Base-by-base conservation (phyloP, 495 filamentous ascomycete species). In the Xylaria longipes region DNA sequence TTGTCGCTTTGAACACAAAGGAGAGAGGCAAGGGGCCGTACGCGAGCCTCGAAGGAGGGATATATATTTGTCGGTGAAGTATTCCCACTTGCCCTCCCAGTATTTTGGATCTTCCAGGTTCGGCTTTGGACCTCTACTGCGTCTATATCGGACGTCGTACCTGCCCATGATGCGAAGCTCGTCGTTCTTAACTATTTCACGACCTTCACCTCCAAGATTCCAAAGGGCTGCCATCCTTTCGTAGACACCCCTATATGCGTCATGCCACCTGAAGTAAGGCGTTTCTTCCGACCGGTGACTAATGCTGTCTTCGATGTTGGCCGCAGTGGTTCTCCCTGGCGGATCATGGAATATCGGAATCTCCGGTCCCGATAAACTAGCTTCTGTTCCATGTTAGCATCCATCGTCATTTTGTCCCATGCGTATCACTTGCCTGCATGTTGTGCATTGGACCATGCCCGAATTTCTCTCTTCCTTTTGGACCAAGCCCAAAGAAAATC, bases 151-250 rank as follows among this genome's bases (percentile, higher is more conserved):
- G 3, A 63, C 60, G 14, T 63, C 37, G 5, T 63, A 29, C 4
- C 1, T 5, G 37, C 3, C 37, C 1, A 63, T 7, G 37, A 63
- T 43, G 3, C 37, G 60, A 7, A 63, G 60, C 22, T 63, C 60
- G 37, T 63, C 60, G 22, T 27, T 63, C 29, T 0, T 29, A 17
- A 63, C 37, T 4, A 43, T 43, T 43, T 63, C 60, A 15, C 60
- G 37, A 17, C 37, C 60, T 43, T 63, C 37, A 1, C 37, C 60
- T 63, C 60, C 60, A 29, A 63, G 37, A 8, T 43, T 2, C 60
- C 60, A 63, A 43, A 63, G 60, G 22, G 37, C 60, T 43, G 22
- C 37, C 60, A 63, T 63, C 22, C 60, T 63, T 41, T 63, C 22
- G 37, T 63, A 63, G 14, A 63, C 60, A 43, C 60, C 60, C 22